Evolutionary conservation across 148 eudicot species (phyloP).

Genomic region (Tetragonia tetragonoides): DNA sequence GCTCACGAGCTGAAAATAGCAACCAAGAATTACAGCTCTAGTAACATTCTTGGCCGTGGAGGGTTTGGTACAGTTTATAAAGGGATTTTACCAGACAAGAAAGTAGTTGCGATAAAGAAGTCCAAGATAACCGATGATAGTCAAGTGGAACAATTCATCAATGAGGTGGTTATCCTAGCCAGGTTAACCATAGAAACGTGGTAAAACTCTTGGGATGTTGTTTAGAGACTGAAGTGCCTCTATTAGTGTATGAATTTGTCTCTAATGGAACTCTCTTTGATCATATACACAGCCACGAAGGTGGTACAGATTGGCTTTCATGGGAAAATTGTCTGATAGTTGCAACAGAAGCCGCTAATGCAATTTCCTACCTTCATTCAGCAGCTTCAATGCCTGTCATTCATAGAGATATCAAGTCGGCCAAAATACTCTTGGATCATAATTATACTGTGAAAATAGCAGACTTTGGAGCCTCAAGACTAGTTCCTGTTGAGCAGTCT

Average conservation of each 20-base stretch:
- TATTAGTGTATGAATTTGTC: slow-evolving; percentile 29
- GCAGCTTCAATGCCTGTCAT: slow-evolving; percentile 25
- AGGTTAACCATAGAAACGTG: slow-evolving; percentile 26
- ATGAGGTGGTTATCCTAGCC: slow-evolving; percentile 30
- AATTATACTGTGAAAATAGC: slow-evolving; percentile 17
- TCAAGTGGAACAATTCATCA: slow-evolving; percentile 27
- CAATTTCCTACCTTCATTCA: slow-evolving; percentile 27
- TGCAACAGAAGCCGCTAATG: slow-evolving; percentile 30
- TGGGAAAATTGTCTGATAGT: slow-evolving; percentile 27
- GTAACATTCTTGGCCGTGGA: slow-evolving; percentile 26
- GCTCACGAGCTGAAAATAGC: slow-evolving; percentile 14
- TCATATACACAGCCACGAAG: slow-evolving; percentile 12
- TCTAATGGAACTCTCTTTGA: slow-evolving; percentile 26
- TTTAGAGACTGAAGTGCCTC: slow-evolving; percentile 28
- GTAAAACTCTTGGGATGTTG: slow-evolving; percentile 32
- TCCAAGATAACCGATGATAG: slow-evolving; percentile 15
- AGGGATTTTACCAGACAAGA: slow-evolving; percentile 20
- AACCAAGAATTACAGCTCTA: slow-evolving; percentile 22
- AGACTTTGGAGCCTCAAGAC: slow-evolving; percentile 24
- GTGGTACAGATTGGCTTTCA: slow-evolving; percentile 1
- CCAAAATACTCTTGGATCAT: slow-evolving; percentile 24
- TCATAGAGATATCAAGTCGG: slow-evolving; percentile 23
- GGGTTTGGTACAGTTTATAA: slow-evolving; percentile 31
- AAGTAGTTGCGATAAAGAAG: slow-evolving; percentile 26
- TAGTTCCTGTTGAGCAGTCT: slow-evolving; percentile 12